A percentile compares a stretch with the other conserved stretches of the same genome.
These are phyloP conservation scores for Aphanomyces astaci DNA, from an alignment of 352 stramenopile species.

Conservation along the genomic window DNA sequence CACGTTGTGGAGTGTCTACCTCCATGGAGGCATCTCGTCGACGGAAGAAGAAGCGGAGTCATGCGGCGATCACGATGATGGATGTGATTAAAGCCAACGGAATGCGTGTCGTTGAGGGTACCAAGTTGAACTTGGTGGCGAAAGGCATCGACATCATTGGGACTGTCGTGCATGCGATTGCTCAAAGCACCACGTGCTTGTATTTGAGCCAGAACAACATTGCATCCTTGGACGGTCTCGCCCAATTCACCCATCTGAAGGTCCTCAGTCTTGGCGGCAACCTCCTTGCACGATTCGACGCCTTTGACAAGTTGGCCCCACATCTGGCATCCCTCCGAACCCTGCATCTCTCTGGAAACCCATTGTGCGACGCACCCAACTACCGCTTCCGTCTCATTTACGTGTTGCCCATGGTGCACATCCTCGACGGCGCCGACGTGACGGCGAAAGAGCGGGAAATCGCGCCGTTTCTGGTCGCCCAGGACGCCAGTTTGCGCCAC, in stretches of 20 bases:
- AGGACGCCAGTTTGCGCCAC: conserved; percentile 42
- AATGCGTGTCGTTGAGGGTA: conserved; percentile 36
- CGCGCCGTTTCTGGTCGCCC: conserved; percentile 38
- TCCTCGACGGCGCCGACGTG: conserved; percentile 58
- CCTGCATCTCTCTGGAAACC: conserved; percentile 66
- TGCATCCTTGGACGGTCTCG: conserved; percentile 34
- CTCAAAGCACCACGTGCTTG: conserved; percentile 39
- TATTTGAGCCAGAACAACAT: conserved; percentile 82
- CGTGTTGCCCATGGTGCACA: conserved; percentile 35
- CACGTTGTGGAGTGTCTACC: no score
- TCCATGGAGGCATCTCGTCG: background rate
- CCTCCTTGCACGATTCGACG: conserved; percentile 35
- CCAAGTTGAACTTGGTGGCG: conserved; percentile 62
- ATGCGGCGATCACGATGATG: conserved; percentile 6
- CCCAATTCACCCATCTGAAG: conserved; percentile 53
- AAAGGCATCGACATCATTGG: conserved; percentile 50
- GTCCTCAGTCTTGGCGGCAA: conserved; percentile 64
- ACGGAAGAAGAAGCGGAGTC: background rate
- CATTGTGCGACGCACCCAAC: conserved; percentile 60
- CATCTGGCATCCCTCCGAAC: conserved; percentile 23
- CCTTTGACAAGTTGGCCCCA: conserved; percentile 32
- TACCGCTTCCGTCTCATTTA: conserved; percentile 56
- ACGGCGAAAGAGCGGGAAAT: conserved; percentile 46
- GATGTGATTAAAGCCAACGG: conserved; percentile 18
- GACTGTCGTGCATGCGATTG: conserved; percentile 28